Evolutionary conservation across 106 monocot genomes (phyloP).

Genomic region (Xerophyta viscosa): DNA sequence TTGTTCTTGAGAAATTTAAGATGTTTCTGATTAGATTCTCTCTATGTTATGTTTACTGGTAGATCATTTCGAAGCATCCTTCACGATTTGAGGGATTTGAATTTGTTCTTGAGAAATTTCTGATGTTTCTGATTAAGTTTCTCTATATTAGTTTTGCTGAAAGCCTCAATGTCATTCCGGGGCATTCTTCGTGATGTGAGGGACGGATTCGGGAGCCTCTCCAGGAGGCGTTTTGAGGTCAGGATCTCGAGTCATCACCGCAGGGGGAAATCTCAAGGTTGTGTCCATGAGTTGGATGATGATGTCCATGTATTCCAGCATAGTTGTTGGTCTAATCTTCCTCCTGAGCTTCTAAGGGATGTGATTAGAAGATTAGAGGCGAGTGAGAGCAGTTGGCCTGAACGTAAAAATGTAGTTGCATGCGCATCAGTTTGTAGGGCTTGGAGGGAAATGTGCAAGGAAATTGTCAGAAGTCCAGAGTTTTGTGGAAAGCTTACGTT

Average conservation of each 20-base stretch:
- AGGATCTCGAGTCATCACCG: constrained; percentile 23
- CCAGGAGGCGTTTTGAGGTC: constrained; percentile 45
- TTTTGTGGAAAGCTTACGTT: constrained; percentile 61
- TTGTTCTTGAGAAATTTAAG: no score
- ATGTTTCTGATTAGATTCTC: no score
- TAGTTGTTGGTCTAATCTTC: constrained; percentile 50
- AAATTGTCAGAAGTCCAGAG: constrained; percentile 54
- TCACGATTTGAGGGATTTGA: no score
- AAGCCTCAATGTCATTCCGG: constrained; percentile 66
- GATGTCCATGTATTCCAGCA: constrained; percentile 16
- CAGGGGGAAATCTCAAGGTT: constrained; percentile 38
- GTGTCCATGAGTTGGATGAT: constrained; percentile 36
- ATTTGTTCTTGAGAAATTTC: no score
- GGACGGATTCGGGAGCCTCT: constrained; percentile 50
- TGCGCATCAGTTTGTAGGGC: constrained; percentile 55
- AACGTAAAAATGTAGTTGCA: constrained; percentile 48
- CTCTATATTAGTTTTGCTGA: no score
- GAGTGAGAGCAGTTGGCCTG: constrained; percentile 58
- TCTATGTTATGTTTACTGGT: no score
- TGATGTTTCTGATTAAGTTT: no score
- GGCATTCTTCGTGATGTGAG: constrained; percentile 64
- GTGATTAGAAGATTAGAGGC: constrained; percentile 60
- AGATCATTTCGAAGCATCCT: no score
- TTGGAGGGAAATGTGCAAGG: constrained; percentile 64
- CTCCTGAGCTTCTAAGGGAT: constrained; percentile 55